These are phyloP conservation scores for Didymella sp. DNA, from an alignment of 2,329 filamentous ascomycete species.

Conservation along the genomic window DNA sequence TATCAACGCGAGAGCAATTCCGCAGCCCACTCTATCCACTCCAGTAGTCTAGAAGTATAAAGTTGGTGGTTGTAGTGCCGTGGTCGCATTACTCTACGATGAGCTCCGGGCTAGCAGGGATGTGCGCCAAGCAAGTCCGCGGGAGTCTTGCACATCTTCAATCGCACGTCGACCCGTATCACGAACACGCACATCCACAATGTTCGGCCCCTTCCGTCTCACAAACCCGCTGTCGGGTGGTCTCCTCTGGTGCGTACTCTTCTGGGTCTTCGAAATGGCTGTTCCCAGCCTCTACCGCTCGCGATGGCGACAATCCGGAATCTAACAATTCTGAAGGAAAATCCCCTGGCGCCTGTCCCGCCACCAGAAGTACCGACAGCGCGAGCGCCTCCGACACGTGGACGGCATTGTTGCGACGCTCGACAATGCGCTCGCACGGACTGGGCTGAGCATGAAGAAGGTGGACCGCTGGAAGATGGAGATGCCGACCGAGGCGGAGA, in stretches of 20 bases:
- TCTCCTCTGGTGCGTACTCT: constrained; percentile 44
- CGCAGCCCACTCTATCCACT: background rate
- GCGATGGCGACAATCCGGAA: background rate
- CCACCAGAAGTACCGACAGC: constrained; percentile 57
- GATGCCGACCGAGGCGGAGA: constrained; percentile 95
- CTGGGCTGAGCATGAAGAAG: constrained; percentile 72
- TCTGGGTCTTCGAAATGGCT: background rate
- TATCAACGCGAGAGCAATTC: background rate
- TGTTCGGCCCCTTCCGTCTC: constrained; percentile 52
- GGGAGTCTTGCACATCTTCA: constrained; percentile 36
- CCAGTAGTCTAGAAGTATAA: background rate
- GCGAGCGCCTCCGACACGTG: constrained; percentile 65
- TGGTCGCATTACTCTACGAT: constrained; percentile 5
- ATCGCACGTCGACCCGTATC: constrained; percentile 21
- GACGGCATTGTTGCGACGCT: constrained; percentile 87
- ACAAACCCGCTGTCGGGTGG: constrained; percentile 50
- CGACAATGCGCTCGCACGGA: constrained; percentile 76
- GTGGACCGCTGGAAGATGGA: constrained; percentile 91
- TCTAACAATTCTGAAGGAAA: constrained; percentile 69
- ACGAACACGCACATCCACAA: constrained; percentile 34
- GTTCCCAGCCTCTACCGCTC: background rate
- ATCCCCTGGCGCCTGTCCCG: constrained; percentile 93
- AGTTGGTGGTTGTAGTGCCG: background rate
- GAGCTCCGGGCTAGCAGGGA: constrained; percentile 37
- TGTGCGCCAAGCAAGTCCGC: constrained; percentile 42